Percentiles rank a stretch among this genome's conserved stretches.
These are phyloP conservation scores for Mycena kentingensis DNA, from an alignment of 768 basidiomycete genomes.

Conservation along the genomic window DNA sequence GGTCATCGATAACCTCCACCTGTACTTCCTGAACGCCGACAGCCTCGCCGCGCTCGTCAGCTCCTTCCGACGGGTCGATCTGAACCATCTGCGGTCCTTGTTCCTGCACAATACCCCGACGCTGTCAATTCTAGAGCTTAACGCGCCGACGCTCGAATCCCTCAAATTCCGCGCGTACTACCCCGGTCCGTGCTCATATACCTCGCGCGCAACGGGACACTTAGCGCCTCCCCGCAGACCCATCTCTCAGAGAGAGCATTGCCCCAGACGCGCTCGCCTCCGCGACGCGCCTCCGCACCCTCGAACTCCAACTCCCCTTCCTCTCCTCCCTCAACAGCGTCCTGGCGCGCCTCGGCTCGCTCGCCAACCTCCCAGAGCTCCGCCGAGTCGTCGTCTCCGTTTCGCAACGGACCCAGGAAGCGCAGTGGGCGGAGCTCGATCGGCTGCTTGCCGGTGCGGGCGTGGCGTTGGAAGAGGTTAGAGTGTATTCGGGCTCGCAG, in stretches of 20 bases:
- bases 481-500: slow-evolving; percentile 3
- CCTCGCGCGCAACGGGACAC: no score
- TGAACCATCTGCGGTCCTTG: slow-evolving; percentile 6
- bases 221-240: not conserved
- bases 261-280: not conserved
- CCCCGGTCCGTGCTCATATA: slow-evolving; percentile 1
- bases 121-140: slow-evolving; percentile 1
- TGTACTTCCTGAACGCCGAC: slow-evolving; percentile 9
- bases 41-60: slow-evolving; percentile 1
- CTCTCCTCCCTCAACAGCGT: slow-evolving; percentile 7
- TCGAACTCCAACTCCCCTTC: slow-evolving; percentile 9
- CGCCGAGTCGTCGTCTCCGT: slow-evolving; percentile 5
- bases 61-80: slow-evolving; percentile 8
- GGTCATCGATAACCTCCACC: slow-evolving; percentile 7
- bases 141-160: slow-evolving; percentile 1
- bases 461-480: slow-evolving; percentile 1
- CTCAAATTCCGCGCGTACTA: slow-evolving; percentile 7
- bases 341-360: not conserved
- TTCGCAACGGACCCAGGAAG: slow-evolving; percentile 1
- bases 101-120: slow-evolving; percentile 18
- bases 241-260: not conserved
- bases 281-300: slow-evolving; percentile 2
- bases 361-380: slow-evolving; percentile 1
- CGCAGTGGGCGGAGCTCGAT: slow-evolving; percentile 13
- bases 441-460: not conserved